Conservation (phyloP, 495 filamentous ascomycete genomes). For the Lepidopterella palustris region DNA sequence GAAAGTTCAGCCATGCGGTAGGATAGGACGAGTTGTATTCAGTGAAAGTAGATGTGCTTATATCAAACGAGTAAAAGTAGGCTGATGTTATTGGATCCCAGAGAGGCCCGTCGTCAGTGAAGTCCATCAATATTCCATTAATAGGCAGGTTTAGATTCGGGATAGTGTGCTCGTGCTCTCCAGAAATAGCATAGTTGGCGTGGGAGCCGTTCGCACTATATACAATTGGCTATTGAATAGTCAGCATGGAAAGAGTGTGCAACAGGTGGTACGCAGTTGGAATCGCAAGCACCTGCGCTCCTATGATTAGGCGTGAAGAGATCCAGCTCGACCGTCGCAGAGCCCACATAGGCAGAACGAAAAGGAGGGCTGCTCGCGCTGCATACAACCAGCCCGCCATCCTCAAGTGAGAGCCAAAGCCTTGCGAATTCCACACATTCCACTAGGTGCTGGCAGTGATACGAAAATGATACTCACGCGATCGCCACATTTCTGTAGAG, state of each 20-base stretch:
- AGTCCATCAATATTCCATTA: constrained; percentile 20
- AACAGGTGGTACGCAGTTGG: neutral
- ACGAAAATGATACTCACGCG: too few species aligned
- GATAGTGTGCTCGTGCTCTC: constrained; percentile 33
- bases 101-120: constrained; percentile 25
- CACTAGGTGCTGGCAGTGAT: too few species aligned
- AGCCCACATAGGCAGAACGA: too few species aligned
- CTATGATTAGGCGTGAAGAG: too few species aligned
- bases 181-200: constrained; percentile 51
- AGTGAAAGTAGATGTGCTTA: constrained; percentile 38
- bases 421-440: too few species aligned
- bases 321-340: too few species aligned
- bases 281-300: too few species aligned
- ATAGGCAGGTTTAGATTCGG: constrained; percentile 27
- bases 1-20: constrained; percentile 44
- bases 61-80: constrained; percentile 47
- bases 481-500: too few species aligned
- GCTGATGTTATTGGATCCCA: constrained; percentile 51
- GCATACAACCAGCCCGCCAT: too few species aligned
- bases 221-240: constrained; percentile 36
- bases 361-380: too few species aligned
- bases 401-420: too few species aligned
- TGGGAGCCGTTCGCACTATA: constrained; percentile 54
- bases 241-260: neutral
- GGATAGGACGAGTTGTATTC: constrained; percentile 32